Base-by-base conservation (phyloP, 2,329 filamentous ascomycete genomes). In the Fusarium sp. region DNA sequence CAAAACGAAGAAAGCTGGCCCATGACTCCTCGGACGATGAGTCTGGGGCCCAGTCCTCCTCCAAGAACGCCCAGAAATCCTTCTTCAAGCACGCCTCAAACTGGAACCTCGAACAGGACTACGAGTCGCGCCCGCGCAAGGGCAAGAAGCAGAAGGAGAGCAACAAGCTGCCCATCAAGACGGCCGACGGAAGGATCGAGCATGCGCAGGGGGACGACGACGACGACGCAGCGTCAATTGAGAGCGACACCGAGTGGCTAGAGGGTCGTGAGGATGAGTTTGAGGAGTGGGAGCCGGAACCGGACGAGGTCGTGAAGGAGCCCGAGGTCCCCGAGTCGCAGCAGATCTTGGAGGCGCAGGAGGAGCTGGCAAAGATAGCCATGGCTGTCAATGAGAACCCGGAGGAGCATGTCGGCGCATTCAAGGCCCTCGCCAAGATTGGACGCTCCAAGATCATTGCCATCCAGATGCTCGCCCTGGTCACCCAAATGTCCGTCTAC, bases 71-170 rank as follows among this genome's bases (percentile, higher is more conserved):
- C n/a, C 88, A 90, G 67, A 89, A 89, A 75, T 88, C 89, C 63
- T 95, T 95, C 82, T 89, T 94, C 84, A 90, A 90, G 78, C 92
- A 90, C 79, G 94, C 93, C 7, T 88, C 94, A 68, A 92, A 91
- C 83, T 98, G 96, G 95, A 91, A 98, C 79, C 88, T 98, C 58
- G 97, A 98, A 85, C 93, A 97, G 80, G 93, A 94, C 82, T 98
- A 98, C 86, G 95, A 97, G 83, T 90, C 90, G 70, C 91, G 91
- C 76, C 91, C 93, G 56, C 89, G 94, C 77, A 97, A 97, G 82
- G 92, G 91, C 80, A 94, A 93, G 82, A 94, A 95, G 81, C 90
- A 91, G 77, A 88, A 87, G 71, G 93, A 95, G 80, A 92, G 86
- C 80, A 94, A 90, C 40, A 90, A 92, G 77, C 86, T 99, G 38